phyloP scores from a whole-genome alignment of 1,284 basidiomycete species.

The Microbotryomycetes sp. region DNA sequence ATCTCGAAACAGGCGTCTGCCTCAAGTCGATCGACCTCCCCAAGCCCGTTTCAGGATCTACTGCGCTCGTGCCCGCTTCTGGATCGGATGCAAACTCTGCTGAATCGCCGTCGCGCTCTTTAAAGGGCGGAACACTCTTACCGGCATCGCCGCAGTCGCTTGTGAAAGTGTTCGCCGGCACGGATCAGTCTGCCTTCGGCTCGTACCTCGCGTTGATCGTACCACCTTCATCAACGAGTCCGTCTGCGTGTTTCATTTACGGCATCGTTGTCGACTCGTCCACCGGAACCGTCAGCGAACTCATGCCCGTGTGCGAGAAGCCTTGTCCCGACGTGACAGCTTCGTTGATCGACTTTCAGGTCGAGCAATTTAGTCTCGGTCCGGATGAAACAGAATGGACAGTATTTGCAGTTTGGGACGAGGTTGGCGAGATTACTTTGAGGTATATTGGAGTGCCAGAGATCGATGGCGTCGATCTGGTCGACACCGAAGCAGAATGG shows the following conservation, averaged over 20 bases:
- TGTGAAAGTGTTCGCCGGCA: conserved; percentile 39
- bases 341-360: conserved; percentile 43
- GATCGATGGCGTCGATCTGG: conserved; percentile 34
- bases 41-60: conserved; percentile 24
- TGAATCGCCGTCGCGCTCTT: conserved; percentile 2
- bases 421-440: conserved; percentile 33
- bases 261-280: conserved; percentile 39
- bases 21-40: conserved; percentile 41
- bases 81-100: background rate
- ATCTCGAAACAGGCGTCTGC: conserved; percentile 38
- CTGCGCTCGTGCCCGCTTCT: conserved; percentile 28
- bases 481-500: conserved; percentile 39
- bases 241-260: conserved; percentile 40
- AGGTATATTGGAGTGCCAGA: conserved; percentile 18
- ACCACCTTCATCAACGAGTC: conserved; percentile 35
- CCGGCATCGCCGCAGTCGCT: conserved; percentile 31
- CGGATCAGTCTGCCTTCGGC: conserved; percentile 36
- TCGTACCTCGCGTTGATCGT: conserved; percentile 42
- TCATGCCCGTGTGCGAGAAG: conserved; percentile 35
- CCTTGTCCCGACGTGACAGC: conserved; percentile 34
- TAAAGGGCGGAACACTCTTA: conserved; percentile 11
- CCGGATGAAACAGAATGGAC: conserved; percentile 38
- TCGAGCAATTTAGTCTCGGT: conserved; percentile 36
- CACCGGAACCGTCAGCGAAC: conserved; percentile 32
- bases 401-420: conserved; percentile 45